These are phyloP conservation scores for Lasiosphaeria hispida DNA, from an alignment of 495 filamentous ascomycete genomes.

Conservation along the genomic window DNA sequence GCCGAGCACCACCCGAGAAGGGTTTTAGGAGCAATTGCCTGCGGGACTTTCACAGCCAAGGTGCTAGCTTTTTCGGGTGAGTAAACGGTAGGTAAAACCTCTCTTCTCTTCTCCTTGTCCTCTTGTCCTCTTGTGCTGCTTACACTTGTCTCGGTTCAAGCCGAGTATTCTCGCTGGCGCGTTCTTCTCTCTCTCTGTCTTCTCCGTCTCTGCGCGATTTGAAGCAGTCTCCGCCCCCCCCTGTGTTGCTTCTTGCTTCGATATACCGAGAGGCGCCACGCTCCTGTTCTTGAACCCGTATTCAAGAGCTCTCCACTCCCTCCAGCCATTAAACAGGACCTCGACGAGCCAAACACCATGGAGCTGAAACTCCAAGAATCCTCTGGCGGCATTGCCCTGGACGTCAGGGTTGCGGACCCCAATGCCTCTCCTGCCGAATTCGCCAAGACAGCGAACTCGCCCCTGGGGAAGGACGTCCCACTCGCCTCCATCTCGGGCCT, in stretches of 20 bases:
- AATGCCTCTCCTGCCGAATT: conserved; percentile 25
- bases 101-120: background rate
- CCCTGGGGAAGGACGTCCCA: conserved; percentile 58
- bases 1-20: background rate
- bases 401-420: conserved; percentile 3
- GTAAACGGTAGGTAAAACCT: conserved; percentile 3
- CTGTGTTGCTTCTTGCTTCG: conserved; percentile 22
- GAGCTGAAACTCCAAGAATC: conserved; percentile 27
- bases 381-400: conserved; percentile 20
- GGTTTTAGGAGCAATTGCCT: background rate
- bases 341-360: conserved; percentile 18
- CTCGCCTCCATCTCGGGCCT: conserved; percentile 75
- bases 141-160: background rate
- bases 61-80: conserved; percentile 8
- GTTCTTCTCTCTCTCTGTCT: conserved; percentile 20
- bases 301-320: conserved; percentile 16
- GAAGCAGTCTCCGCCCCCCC: conserved; percentile 24
- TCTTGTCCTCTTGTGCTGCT: background rate
- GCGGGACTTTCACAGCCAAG: background rate
- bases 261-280: conserved; percentile 17
- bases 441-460: conserved; percentile 51
- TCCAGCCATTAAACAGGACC: conserved; percentile 11
- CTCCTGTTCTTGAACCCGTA: conserved; percentile 19
- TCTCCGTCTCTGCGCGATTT: conserved; percentile 22
- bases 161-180: conserved; percentile 25